Evolutionary conservation across 2,329 filamentous ascomycete genomes (phyloP).

Genomic region (Trichophaea hybrida): DNA sequence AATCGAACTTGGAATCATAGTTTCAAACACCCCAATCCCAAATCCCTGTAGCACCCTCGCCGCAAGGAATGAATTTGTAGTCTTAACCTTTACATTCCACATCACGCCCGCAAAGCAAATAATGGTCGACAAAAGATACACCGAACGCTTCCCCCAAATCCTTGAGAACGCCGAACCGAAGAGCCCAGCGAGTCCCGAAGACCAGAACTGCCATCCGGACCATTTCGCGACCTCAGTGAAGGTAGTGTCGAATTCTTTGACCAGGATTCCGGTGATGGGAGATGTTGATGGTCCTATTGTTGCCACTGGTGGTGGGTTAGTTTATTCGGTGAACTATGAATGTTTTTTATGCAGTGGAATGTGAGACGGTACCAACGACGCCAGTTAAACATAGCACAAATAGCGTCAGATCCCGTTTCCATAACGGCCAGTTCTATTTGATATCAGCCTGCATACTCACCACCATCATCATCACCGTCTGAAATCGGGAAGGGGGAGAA

Average conservation of each 20-base stretch:
- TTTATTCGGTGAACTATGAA: background rate
- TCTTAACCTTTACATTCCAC: constrained; percentile 37
- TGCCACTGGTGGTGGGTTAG: constrained; percentile 7
- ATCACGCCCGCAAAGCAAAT: constrained; percentile 38
- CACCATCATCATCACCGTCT: background rate
- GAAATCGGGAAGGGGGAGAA: constrained; percentile 1
- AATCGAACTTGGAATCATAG: constrained; percentile 39
- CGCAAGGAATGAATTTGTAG: constrained; percentile 38
- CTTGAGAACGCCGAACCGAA: constrained; percentile 34
- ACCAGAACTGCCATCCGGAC: constrained; percentile 36
- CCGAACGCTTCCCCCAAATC: constrained; percentile 40
- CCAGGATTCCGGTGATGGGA: constrained; percentile 35
- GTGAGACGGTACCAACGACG: constrained; percentile 29
- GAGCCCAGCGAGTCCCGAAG: constrained; percentile 37
- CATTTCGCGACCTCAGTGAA: constrained; percentile 34
- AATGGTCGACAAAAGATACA: constrained; percentile 38
- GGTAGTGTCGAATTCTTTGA: constrained; percentile 41
- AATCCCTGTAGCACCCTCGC: constrained; percentile 43
- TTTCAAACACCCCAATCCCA: constrained; percentile 47
- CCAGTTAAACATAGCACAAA: constrained; percentile 37
- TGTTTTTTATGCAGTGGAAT: no score
- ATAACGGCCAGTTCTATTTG: constrained; percentile 42
- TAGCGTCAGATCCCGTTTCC: constrained; percentile 42
- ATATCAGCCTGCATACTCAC: background rate
- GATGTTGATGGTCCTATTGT: constrained; percentile 19